Base-by-base conservation (phyloP, 352 stramenopile genomes). In the Phytophthora colocasiae region DNA sequence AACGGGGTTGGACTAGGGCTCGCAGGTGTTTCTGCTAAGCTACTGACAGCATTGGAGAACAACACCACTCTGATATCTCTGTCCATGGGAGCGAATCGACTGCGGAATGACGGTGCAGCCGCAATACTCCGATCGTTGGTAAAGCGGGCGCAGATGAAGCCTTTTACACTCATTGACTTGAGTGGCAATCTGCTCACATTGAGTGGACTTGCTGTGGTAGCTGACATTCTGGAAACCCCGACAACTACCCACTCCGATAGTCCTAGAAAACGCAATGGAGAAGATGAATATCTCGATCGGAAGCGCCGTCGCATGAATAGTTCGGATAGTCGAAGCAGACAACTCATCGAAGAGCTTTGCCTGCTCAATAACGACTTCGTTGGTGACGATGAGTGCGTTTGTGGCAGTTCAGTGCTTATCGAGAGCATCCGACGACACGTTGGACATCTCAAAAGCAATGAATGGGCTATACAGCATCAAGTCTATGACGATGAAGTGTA, bases 401-500 rank as follows among this genome's bases (percentile, higher is more conserved):
- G 56, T 14, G 56, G 75, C 9, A 78, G 63, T 40, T 69, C 58
- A 1, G 52, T 41, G 1, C 55, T 74, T 32, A 55, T 91, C 3
- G 41, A 66, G 6, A 46, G 48, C 0, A 65, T 93, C 10, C 66
- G 64, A 36, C 43, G 36, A 7, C 64, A 61, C 11, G 78, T 91
- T n/a, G 58, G 64, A 17, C 66, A 77, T 39, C 54, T 93, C 40
- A 78, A 60, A 27, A 92, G 78, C 27, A 92, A 92, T 50, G 74
- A 84, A 34, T 92, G 83, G 82, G 70, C 74, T 38, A 74, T 57
- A 53, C 80, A 79, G 50, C 77, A 82, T 22, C 89, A 87, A 63
- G 86, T 94, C n/a, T 94, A 94, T 63, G 86, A 94, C 32, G 86
- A 94, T 54, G 86, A 94, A 73, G 79, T 92, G 7, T 94, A 83